Conservation (phyloP, 1,284 basidiomycete species). For the Athelia psychrophila region DNA sequence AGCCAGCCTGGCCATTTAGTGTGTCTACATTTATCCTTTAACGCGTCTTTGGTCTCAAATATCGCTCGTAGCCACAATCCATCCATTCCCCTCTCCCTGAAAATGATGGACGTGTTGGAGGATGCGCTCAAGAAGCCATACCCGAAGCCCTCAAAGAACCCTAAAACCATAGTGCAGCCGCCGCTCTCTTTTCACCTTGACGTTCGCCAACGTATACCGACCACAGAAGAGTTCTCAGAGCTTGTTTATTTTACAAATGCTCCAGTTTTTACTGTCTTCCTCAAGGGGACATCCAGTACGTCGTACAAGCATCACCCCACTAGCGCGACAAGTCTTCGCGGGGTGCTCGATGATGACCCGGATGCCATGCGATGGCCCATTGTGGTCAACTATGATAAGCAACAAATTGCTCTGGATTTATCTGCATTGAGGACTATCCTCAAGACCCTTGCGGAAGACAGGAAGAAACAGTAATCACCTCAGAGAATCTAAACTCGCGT, state of each 20-base stretch:
- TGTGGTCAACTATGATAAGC: neutral
- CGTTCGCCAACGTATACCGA: neutral
- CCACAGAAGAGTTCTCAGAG: neutral
- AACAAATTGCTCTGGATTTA: neutral
- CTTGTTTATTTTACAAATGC: neutral
- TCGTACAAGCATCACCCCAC: neutral
- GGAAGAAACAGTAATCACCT: too few species aligned
- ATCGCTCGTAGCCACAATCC: neutral
- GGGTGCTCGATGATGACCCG: neutral
- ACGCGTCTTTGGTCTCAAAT: neutral
- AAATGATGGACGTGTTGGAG: neutral
- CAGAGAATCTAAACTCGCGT: too few species aligned
- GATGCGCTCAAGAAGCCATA: neutral
- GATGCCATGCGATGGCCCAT: neutral
- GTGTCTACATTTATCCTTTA: neutral
- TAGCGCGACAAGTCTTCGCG: neutral
- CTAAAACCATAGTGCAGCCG: too few species aligned
- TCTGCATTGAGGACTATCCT: neutral
- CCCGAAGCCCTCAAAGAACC: neutral
- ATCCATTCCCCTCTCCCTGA: neutral
- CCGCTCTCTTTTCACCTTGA: neutral
- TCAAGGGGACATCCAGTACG: neutral
- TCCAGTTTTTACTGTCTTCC: neutral
- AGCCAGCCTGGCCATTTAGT: neutral
- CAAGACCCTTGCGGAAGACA: neutral